These are phyloP conservation scores for Flammula alnicola DNA, from an alignment of 1,284 basidiomycete species.

Conservation along the genomic window DNA sequence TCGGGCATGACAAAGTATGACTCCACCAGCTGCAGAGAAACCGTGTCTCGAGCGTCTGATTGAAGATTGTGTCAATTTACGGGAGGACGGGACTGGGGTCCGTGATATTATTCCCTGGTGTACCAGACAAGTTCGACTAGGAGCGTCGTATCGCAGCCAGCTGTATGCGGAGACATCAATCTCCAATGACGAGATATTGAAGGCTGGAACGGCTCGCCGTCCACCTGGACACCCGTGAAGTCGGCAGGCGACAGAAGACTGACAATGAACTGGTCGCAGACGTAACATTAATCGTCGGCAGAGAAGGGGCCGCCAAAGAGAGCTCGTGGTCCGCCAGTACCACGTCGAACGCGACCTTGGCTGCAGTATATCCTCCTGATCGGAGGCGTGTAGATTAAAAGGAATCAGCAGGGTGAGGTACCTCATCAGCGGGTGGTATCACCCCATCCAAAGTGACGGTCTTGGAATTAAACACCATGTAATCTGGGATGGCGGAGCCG, in stretches of 20 bases:
- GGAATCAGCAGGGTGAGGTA: slow-evolving; percentile 44
- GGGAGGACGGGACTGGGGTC: slow-evolving; percentile 51
- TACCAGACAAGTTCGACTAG: slow-evolving; percentile 66
- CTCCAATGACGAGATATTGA: slow-evolving; percentile 54
- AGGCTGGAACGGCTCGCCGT: slow-evolving; percentile 58
- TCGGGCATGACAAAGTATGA: slow-evolving; percentile 68
- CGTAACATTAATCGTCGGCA: slow-evolving; percentile 73
- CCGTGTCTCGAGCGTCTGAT: slow-evolving; percentile 68
- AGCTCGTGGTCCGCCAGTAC: slow-evolving; percentile 70
- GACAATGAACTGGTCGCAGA: slow-evolving; percentile 58
- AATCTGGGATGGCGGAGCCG: slow-evolving; percentile 73
- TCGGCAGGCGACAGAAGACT: slow-evolving; percentile 63
- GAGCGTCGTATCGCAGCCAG: slow-evolving; percentile 71
- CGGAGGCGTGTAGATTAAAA: slow-evolving; percentile 67
- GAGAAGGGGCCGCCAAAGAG: slow-evolving; percentile 45
- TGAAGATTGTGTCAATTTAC: slow-evolving; percentile 62
- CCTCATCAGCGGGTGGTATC: slow-evolving; percentile 53
- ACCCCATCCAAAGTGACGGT: slow-evolving; percentile 83
- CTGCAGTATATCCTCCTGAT: slow-evolving; percentile 65
- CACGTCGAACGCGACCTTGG: slow-evolving; percentile 56
- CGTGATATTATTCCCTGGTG: slow-evolving; percentile 44
- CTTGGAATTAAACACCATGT: slow-evolving; percentile 74
- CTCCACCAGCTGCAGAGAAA: slow-evolving; percentile 66
- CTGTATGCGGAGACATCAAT: slow-evolving; percentile 61
- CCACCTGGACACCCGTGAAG: slow-evolving; percentile 63